Evolutionary conservation across 441 rosid species (phyloP), one percentile per base, ranked within the genome.

Genomic region (Mallotus repandus): DNA sequence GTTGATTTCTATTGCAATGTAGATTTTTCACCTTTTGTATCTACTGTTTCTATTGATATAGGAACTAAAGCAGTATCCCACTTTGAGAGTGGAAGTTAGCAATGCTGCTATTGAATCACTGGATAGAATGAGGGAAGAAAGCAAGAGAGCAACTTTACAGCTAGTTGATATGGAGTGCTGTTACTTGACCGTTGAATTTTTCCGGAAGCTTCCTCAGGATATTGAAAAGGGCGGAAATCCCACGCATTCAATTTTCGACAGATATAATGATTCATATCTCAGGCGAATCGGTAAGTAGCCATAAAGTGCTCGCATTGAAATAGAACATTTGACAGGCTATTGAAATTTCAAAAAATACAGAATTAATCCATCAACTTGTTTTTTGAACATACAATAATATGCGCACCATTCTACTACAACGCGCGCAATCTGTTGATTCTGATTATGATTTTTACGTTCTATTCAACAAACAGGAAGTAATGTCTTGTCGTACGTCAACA

Each of bases 121-220:
- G 11, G 99, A 95, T 1, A 89, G 84, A 84, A 95, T 95, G 98
- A 90, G 84, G 77, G 96, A 88, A 21, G 87, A 81, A 71, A 95
- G 99, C 85, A 89, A 83, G 84, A 95, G 91, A 80, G 92, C 99
- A 56, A 81, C 99, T 61, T 89, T 93, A 68, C 86, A 91, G 83
- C 86, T 93, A 68, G 99, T 95, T 9, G 98, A 95, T 71, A 95
- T 95, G 99, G 98, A 93, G 76, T 81, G 88, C 72, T 82, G 94
- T 77, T 95, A 95, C 84, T 86, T 93, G 68, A 95, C 97, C 14
- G 97, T 95, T 71, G 98, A 92, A 75, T 95, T 89, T 85, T 95
- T 95, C 84, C 84, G 99, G 81, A 95, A 89, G 83, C 97, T 95
- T 83, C 99, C 99, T 52, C 98, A 90, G 81, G 99, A 95, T 84